phyloP scores from a whole-genome alignment of 306 rosid genomes.

The Casuarina equisetifolia region DNA sequence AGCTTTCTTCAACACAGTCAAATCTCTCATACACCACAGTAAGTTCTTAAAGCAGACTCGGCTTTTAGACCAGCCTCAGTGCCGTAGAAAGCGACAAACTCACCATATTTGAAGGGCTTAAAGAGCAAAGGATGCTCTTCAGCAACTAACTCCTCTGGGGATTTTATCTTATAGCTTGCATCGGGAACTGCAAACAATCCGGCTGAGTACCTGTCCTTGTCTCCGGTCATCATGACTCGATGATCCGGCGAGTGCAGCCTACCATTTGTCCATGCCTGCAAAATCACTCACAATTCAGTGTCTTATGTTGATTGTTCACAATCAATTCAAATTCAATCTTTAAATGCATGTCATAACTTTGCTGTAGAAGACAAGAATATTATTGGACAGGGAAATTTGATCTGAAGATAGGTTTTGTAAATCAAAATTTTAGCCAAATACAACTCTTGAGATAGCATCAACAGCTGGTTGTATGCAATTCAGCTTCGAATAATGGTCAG shows the following conservation, averaged over 20 bases:
- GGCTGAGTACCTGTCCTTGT: slow-evolving; percentile 55
- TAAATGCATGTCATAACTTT: not conserved
- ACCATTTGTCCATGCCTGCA: slow-evolving; percentile 83
- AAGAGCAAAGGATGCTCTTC: slow-evolving; percentile 67
- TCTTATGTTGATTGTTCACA: not conserved
- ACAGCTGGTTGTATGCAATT: too few relatives aligned
- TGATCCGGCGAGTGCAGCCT: slow-evolving; percentile 58
- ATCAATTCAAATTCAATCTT: not conserved
- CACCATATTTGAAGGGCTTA: slow-evolving; percentile 56
- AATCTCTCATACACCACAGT: slow-evolving; percentile 50
- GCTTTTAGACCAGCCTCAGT: slow-evolving; percentile 47
- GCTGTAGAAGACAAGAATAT: not conserved
- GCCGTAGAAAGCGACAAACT: slow-evolving; percentile 47
- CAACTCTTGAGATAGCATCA: too few relatives aligned
- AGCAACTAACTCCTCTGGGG: slow-evolving; percentile 67
- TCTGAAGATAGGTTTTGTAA: not conserved
- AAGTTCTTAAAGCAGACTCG: slow-evolving; percentile 42
- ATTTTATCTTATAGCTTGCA: slow-evolving; percentile 44
- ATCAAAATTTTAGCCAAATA: not conserved
- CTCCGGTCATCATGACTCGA: slow-evolving; percentile 69
- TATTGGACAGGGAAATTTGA: not conserved
- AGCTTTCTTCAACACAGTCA: not conserved
- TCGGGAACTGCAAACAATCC: slow-evolving; percentile 66
- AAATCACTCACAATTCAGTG: not conserved
- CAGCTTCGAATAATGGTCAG: too few relatives aligned